Percentiles rank a stretch among this genome's conserved stretches.
phyloP scores from a whole-genome alignment of 345 rosid species.

The Lumnitzera racemosa region DNA sequence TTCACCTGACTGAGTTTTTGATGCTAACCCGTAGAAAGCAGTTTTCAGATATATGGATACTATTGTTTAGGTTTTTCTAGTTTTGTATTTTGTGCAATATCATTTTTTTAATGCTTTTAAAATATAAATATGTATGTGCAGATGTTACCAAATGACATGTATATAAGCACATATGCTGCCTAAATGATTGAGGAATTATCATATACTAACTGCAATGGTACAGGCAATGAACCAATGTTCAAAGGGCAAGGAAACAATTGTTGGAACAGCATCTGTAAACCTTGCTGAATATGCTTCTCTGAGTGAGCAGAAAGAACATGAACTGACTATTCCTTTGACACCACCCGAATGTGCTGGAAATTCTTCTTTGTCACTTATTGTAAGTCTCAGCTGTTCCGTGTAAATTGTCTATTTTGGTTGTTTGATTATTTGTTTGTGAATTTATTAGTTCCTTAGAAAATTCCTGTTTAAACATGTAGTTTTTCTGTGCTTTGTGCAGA shows the following conservation, averaged over 20 bases:
- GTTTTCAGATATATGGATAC: no score
- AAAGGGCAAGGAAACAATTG: conserved; percentile 36
- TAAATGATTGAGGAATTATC: no score
- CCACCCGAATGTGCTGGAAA: conserved; percentile 29
- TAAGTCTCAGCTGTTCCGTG: conserved; percentile 25
- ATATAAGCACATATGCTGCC: no score
- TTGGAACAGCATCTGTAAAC: conserved; percentile 52
- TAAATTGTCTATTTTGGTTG: background rate
- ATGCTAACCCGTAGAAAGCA: no score
- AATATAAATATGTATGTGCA: no score
- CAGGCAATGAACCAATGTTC: conserved; percentile 27
- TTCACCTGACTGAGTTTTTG: no score
- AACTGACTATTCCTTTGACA: conserved; percentile 41
- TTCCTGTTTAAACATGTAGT: background rate
- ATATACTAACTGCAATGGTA: no score
- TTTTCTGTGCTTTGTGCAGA: conserved; percentile 30
- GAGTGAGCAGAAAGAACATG: conserved; percentile 41
- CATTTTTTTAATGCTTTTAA: no score
- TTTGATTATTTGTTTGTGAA: background rate
- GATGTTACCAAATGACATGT: no score
- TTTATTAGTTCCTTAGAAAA: background rate
- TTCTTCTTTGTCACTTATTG: conserved; percentile 43
- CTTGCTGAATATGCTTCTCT: conserved; percentile 58
- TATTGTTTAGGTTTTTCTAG: no score
- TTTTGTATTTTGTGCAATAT: no score